phyloP scores from a whole-genome alignment of 129 eudicot genomes.

The Flaveria ramosissima region DNA sequence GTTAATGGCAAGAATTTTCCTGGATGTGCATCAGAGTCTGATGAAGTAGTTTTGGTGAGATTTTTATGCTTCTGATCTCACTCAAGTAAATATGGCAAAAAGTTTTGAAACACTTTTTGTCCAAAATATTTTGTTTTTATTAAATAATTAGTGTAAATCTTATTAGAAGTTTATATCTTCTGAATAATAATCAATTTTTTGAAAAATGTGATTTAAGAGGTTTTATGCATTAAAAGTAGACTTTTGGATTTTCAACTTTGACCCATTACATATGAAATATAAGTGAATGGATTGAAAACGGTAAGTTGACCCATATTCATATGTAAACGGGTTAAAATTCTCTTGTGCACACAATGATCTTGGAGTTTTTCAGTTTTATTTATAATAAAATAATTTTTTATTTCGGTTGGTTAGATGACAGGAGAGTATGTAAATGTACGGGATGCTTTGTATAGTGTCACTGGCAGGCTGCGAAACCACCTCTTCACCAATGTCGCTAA shows the following conservation, averaged over 20 bases:
- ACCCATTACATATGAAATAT: neutral
- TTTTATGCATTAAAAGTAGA: neutral
- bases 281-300: neutral
- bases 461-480: conserved; percentile 57
- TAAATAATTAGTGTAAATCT: neutral
- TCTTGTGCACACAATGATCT: neutral
- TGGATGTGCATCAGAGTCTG: conserved; percentile 50
- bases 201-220: neutral
- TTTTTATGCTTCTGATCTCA: conserved; percentile 24
- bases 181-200: neutral
- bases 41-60: conserved; percentile 71
- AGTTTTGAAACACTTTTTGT: neutral
- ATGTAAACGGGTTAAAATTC: neutral
- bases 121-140: neutral
- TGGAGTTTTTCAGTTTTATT: neutral
- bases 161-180: neutral
- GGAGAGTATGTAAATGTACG: conserved; percentile 65
- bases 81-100: neutral
- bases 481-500: conserved; percentile 43
- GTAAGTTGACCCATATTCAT: neutral
- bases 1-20: conserved; percentile 55
- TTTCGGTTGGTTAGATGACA: conserved; percentile 46
- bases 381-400: conserved; percentile 5
- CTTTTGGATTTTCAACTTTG: neutral
- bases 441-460: conserved; percentile 60